These are phyloP conservation scores for Polychaeton citri DNA, from an alignment of 2,329 filamentous ascomycete genomes.

Conservation along the genomic window DNA sequence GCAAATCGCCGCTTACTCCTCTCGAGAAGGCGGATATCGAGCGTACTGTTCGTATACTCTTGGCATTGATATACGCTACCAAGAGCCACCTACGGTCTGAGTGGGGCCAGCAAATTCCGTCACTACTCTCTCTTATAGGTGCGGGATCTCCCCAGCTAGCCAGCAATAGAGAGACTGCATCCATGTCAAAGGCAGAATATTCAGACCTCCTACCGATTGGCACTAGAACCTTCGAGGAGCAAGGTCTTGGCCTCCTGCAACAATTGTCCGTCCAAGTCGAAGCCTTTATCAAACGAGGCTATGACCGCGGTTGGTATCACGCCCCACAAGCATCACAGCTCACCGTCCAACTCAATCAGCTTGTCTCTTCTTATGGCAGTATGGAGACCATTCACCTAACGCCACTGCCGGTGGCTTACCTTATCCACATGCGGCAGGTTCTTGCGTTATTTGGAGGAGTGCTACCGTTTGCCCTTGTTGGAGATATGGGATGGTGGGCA, in stretches of 20 bases:
- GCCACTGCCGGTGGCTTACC: constrained; percentile 49
- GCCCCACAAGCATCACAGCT: constrained; percentile 46
- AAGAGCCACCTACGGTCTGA: constrained; percentile 53
- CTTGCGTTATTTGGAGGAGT: constrained; percentile 47
- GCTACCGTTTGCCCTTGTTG: constrained; percentile 50
- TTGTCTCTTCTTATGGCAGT: constrained; percentile 45
- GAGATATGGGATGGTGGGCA: constrained; percentile 50
- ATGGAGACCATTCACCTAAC: constrained; percentile 56
- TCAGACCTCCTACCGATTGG: constrained; percentile 20
- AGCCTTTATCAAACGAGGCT: constrained; percentile 43
- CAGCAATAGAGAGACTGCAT: constrained; percentile 15
- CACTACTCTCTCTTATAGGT: constrained; percentile 11
- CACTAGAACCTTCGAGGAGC: constrained; percentile 36
- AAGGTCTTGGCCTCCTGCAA: constrained; percentile 46
- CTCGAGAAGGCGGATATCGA: constrained; percentile 45
- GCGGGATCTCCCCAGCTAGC: constrained; percentile 5
- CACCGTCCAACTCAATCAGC: constrained; percentile 42
- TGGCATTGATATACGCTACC: constrained; percentile 49
- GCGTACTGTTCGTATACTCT: constrained; percentile 42
- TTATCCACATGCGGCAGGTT: constrained; percentile 53
- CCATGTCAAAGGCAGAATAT: constrained; percentile 21
- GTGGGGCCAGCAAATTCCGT: constrained; percentile 37
- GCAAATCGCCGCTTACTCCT: constrained; percentile 19
- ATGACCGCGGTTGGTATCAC: constrained; percentile 45
- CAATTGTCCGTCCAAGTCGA: constrained; percentile 49